phyloP scores from a whole-genome alignment of 2,329 filamentous ascomycete genomes.

The Lecanicillium sp. region DNA sequence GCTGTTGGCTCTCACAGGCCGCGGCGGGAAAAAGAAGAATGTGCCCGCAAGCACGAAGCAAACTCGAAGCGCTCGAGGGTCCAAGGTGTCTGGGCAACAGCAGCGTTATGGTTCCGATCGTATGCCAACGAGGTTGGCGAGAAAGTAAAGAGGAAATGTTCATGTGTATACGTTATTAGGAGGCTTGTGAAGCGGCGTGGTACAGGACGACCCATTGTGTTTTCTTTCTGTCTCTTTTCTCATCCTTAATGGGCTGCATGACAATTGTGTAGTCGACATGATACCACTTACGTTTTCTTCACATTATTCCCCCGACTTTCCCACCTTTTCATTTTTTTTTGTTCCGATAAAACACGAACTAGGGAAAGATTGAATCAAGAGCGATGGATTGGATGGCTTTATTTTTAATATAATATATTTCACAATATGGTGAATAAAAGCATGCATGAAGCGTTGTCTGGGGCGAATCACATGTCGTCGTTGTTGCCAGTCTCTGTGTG shows the following conservation, averaged over 20 bases:
- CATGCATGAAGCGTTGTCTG: too few relatives aligned
- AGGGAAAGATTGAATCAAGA: too few relatives aligned
- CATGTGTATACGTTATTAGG: neutral
- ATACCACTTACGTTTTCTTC: conserved; percentile 5
- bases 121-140: conserved; percentile 16
- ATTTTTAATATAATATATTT: too few relatives aligned
- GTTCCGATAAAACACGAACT: neutral
- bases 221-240: neutral
- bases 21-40: conserved; percentile 18
- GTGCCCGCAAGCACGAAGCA: neutral
- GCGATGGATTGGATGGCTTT: too few relatives aligned
- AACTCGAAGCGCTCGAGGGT: neutral
- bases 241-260: neutral
- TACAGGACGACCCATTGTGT: too few relatives aligned
- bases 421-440: too few relatives aligned
- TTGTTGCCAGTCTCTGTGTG: too few relatives aligned
- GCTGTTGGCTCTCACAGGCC: conserved; percentile 23
- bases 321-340: neutral
- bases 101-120: conserved; percentile 27
- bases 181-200: too few relatives aligned
- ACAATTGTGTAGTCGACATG: neutral
- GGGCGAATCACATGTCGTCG: too few relatives aligned
- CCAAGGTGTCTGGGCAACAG: conserved; percentile 12
- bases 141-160: conserved; percentile 2
- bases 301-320: neutral